Conservation (phyloP, 805 yeast species). For the Komagataella pastoris region DNA sequence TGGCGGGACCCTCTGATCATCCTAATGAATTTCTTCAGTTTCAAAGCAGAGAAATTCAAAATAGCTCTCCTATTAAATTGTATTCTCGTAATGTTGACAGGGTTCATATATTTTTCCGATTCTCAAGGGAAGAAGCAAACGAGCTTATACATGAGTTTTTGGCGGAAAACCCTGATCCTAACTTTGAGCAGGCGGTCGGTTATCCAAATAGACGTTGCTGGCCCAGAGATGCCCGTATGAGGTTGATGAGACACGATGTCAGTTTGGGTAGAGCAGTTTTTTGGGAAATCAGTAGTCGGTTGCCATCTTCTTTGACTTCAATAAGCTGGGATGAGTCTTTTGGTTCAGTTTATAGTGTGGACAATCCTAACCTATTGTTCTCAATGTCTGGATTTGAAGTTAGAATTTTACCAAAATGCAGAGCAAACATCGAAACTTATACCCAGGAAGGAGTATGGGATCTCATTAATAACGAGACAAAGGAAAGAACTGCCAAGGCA, state of each 20-base stretch:
- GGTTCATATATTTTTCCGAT: conserved; percentile 67
- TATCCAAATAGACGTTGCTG: conserved; percentile 86
- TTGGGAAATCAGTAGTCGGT: conserved; percentile 75
- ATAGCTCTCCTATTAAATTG: conserved; percentile 59
- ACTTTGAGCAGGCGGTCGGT: conserved; percentile 74
- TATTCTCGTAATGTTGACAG: conserved; percentile 79
- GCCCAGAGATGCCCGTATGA: conserved; percentile 91
- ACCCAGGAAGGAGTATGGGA: conserved; percentile 87
- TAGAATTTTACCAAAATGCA: conserved; percentile 63
- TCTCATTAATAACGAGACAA: conserved; percentile 51
- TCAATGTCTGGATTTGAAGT: conserved; percentile 95
- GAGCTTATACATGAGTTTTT: conserved; percentile 66
- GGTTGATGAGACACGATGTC: conserved; percentile 81
- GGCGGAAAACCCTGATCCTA: conserved; percentile 85
- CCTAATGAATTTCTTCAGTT: conserved; percentile 79
- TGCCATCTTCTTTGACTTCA: conserved; percentile 64
- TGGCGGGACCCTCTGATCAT: conserved; percentile 63
- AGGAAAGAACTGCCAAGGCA: conserved; percentile 84
- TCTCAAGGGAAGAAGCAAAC: conserved; percentile 58
- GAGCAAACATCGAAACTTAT: conserved; percentile 40
- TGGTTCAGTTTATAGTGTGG: conserved; percentile 82
- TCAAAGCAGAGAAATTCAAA: conserved; percentile 42
- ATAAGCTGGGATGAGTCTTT: conserved; percentile 70
- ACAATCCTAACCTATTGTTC: conserved; percentile 79
- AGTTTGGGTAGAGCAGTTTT: conserved; percentile 83